Conservation (phyloP, 305 asterid genomes). For the Fraxinus paxiana region DNA sequence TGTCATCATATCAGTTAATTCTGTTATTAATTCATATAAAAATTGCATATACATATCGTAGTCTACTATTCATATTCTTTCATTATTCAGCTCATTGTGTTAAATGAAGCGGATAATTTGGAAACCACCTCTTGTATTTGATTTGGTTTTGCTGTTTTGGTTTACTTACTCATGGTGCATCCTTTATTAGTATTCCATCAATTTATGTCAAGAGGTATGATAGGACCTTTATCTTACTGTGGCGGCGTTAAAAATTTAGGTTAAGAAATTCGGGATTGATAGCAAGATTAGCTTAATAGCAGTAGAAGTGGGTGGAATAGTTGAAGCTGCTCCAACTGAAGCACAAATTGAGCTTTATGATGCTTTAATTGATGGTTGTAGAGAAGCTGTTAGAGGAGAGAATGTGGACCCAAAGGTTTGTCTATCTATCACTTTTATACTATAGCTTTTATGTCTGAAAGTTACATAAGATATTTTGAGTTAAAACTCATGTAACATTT, state of each 20-base stretch:
- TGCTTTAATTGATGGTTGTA: slow-evolving; percentile 88
- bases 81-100: not conserved
- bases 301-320: slow-evolving; percentile 88
- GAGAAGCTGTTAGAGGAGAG: slow-evolving; percentile 78
- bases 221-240: slow-evolving; percentile 18
- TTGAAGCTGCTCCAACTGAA: slow-evolving; percentile 88
- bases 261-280: slow-evolving; percentile 89
- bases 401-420: slow-evolving; percentile 71
- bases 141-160: not conserved
- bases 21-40: not conserved
- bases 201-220: not conserved
- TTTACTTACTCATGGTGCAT: not conserved
- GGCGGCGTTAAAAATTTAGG: slow-evolving; percentile 43
- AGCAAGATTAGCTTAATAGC: slow-evolving; percentile 80
- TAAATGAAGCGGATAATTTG: not conserved
- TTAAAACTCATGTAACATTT: slow-evolving; percentile 29
- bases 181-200: not conserved
- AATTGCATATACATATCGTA: not conserved
- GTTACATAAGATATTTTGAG: slow-evolving; percentile 12
- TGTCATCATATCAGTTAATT: not conserved
- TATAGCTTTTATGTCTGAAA: slow-evolving; percentile 14
- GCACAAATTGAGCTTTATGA: slow-evolving; percentile 94
- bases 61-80: not conserved
- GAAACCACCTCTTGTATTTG: not conserved
- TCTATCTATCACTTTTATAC: slow-evolving; percentile 5